Conservation (phyloP, 78 protist genomes). For the Fonticula alba region DNA sequence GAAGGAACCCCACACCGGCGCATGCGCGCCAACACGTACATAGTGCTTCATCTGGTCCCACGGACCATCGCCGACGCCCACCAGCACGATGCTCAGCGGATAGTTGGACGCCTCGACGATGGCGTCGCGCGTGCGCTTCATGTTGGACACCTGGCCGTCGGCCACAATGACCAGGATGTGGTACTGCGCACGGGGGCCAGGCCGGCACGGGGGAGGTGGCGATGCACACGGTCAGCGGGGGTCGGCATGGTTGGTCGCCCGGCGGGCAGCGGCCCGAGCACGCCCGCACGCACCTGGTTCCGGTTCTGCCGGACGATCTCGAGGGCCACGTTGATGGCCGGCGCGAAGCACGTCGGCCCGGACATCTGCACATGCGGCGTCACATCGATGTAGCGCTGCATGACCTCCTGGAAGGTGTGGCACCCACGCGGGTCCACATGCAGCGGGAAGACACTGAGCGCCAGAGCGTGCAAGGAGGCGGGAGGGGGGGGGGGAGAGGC, state of each 20-base stretch:
- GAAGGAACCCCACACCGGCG: too few species aligned
- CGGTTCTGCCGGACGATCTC: background rate
- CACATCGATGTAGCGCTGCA: slow-evolving; percentile 16
- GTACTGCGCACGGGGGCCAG: background rate
- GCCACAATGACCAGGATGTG: slow-evolving; percentile 37
- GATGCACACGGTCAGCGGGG: too few species aligned
- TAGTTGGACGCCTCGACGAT: slow-evolving; percentile 22
- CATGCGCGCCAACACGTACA: too few species aligned
- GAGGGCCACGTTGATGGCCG: slow-evolving; percentile 8
- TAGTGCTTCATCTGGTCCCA: slow-evolving; percentile 41
- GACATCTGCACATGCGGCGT: slow-evolving; percentile 32
- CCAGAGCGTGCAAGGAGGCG: too few species aligned
- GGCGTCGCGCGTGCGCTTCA: slow-evolving; percentile 22
- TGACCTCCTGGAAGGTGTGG: too few species aligned
- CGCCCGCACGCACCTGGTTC: slow-evolving; percentile 1
- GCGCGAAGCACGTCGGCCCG: slow-evolving; percentile 67
- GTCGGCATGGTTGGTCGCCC: too few species aligned
- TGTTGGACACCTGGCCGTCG: slow-evolving; percentile 37
- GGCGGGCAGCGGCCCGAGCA: background rate
- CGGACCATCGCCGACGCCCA: slow-evolving; percentile 54
- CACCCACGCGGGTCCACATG: too few species aligned
- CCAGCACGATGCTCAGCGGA: slow-evolving; percentile 44
- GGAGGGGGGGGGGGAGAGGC: too few species aligned
- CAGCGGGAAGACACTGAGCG: too few species aligned
- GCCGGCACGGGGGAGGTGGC: too few species aligned